These are phyloP conservation scores for Chaetomium fimeti DNA, from an alignment of 495 filamentous ascomycete species.

Conservation along the genomic window DNA sequence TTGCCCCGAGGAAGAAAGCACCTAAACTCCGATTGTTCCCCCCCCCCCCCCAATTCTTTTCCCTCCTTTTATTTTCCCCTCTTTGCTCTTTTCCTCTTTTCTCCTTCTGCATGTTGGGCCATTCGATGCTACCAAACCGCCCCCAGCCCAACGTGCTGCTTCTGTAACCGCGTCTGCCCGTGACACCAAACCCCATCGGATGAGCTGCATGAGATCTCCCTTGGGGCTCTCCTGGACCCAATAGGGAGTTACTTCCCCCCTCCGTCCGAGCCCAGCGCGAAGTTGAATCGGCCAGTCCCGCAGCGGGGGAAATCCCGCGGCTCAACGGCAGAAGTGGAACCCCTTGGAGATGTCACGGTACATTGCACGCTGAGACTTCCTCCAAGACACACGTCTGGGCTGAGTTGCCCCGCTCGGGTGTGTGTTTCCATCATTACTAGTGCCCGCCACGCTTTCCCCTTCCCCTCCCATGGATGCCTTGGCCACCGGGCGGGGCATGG, in stretches of 20 bases:
- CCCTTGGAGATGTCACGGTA: conserved; percentile 35
- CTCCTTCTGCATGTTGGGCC: too few species aligned
- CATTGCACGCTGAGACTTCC: conserved; percentile 32
- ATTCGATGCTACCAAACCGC: too few species aligned
- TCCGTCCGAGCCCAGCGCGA: neutral
- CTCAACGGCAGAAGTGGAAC: conserved; percentile 35
- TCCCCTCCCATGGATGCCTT: conserved; percentile 2
- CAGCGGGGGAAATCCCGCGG: neutral
- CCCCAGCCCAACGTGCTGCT: too few species aligned
- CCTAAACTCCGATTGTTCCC: too few species aligned
- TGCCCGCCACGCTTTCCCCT: conserved; percentile 20
- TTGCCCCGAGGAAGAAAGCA: neutral
- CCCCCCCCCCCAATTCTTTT: too few species aligned
- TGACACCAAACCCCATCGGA: neutral
- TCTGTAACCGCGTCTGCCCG: too few species aligned
- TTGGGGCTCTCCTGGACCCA: neutral
- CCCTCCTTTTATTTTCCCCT: too few species aligned
- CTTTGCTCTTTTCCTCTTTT: too few species aligned
- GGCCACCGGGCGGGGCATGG: conserved; percentile 4
- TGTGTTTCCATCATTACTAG: neutral
- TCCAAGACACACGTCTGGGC: conserved; percentile 23
- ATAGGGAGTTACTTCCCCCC: neutral
- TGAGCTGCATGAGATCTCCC: neutral
- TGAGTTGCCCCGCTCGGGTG: neutral
- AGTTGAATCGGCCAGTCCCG: neutral